A percentile compares a stretch with the other conserved stretches of the same genome.
Conservation (phyloP, 2,329 filamentous ascomycete genomes). For the Aspergillus fijiensis region DNA sequence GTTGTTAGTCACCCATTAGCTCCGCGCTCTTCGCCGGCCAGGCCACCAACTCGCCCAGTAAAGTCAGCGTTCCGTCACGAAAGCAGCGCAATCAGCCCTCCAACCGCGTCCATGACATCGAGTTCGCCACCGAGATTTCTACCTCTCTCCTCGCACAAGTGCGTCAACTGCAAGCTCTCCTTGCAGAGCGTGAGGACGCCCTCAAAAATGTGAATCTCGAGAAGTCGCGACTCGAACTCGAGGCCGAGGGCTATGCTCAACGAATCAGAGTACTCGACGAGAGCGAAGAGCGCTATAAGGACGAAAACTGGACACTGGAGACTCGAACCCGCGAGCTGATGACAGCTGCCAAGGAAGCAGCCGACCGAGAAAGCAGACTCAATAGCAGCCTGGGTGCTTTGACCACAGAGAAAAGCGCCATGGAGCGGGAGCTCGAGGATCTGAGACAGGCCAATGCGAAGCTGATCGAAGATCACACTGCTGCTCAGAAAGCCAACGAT, state of each 20-base stretch:
- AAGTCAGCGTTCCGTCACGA: constrained; percentile 80
- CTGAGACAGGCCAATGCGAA: constrained; percentile 76
- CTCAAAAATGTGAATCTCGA: constrained; percentile 73
- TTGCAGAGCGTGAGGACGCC: constrained; percentile 84
- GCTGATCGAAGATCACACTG: constrained; percentile 75
- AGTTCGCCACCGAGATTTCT: constrained; percentile 97
- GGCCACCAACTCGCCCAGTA: constrained; percentile 81
- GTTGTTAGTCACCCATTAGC: constrained; percentile 63
- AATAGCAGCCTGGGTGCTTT: constrained; percentile 68
- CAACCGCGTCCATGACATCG: constrained; percentile 89
- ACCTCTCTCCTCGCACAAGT: constrained; percentile 93
- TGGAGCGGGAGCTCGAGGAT: constrained; percentile 88
- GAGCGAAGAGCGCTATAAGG: constrained; percentile 93
- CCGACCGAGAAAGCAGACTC: constrained; percentile 80
- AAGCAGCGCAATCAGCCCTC: constrained; percentile 87
- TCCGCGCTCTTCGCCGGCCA: constrained; percentile 80
- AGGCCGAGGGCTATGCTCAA: constrained; percentile 75
- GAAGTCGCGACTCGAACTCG: constrained; percentile 76
- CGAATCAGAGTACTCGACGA: constrained; percentile 82
- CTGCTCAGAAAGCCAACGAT: constrained; percentile 78
- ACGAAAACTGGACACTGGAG: constrained; percentile 97
- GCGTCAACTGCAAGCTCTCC: constrained; percentile 78
- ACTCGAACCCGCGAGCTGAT: constrained; percentile 84
- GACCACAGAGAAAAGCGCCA: constrained; percentile 70
- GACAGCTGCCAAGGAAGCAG: constrained; percentile 69